A percentile compares a stretch with the other conserved stretches of the same genome.
Evolutionary conservation across 164 flowering plant species (phyloP).

Genomic region (Vitis cinerea): DNA sequence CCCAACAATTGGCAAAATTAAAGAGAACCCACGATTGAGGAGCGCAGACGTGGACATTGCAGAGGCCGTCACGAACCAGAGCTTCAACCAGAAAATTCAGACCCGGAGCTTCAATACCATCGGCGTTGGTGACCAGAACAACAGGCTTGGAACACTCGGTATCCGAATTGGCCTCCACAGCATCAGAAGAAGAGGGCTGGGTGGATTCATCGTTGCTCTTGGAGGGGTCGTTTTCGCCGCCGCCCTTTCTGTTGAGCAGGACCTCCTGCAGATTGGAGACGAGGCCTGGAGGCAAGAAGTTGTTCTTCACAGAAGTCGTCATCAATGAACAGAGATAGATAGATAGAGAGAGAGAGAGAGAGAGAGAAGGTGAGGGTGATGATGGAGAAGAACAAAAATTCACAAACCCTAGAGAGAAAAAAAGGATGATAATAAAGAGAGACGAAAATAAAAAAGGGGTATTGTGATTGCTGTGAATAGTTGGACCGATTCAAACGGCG

Average conservation of each 20-base stretch:
- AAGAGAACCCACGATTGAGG: conserved; percentile 74
- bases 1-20: not conserved
- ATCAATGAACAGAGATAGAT: conserved; percentile 5
- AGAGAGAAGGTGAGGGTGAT: not conserved
- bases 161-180: conserved; percentile 13
- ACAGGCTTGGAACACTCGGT: conserved; percentile 51
- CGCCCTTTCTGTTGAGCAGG: conserved; percentile 45
- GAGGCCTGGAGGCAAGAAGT: conserved; percentile 67
- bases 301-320: conserved; percentile 62
- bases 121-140: conserved; percentile 79
- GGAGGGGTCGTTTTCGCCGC: conserved; percentile 16
- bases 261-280: conserved; percentile 83
- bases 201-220: conserved; percentile 22
- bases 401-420: not conserved
- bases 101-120: conserved; percentile 87
- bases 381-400: no score
- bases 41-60: conserved; percentile 80
- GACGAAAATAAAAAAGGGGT: conserved; percentile 10
- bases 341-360: conserved; percentile 8
- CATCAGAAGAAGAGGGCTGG: conserved; percentile 24
- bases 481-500: conserved; percentile 30
- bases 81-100: conserved; percentile 73
- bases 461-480: conserved; percentile 6
- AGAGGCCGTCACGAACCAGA: conserved; percentile 60
- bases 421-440: conserved; percentile 3